A percentile compares a stretch with the other conserved stretches of the same genome.
These are phyloP conservation scores for Solanum phureja DNA, from an alignment of 257 asterid species.

Conservation along the genomic window DNA sequence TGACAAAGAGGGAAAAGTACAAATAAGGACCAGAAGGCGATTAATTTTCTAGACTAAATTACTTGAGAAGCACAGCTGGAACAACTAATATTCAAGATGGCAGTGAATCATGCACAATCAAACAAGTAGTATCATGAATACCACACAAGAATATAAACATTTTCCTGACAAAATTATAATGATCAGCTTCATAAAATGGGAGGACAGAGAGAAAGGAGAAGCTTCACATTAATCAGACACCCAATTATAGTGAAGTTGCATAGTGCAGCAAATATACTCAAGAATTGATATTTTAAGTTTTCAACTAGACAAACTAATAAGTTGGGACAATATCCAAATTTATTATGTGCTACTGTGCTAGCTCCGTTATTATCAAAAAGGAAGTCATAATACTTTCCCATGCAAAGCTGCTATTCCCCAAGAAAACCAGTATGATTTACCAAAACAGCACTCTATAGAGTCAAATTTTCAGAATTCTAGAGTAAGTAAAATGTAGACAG, in stretches of 20 bases:
- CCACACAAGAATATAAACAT: background rate
- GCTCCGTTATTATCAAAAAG: background rate
- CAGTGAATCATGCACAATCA: background rate
- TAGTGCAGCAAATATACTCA: background rate
- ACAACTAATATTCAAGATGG: background rate
- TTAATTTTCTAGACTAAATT: background rate
- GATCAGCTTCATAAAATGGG: background rate
- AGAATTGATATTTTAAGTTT: background rate
- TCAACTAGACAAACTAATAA: background rate
- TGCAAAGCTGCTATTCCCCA: background rate
- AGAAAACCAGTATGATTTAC: background rate
- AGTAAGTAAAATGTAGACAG: background rate
- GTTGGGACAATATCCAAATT: background rate
- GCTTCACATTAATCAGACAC: background rate
- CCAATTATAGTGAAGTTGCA: background rate
- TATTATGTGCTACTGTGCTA: background rate
- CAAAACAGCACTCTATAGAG: background rate
- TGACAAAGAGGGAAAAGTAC: constrained; percentile 16
- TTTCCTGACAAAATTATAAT: background rate
- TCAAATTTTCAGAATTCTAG: background rate
- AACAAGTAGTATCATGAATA: background rate
- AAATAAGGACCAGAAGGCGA: background rate
- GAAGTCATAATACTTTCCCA: background rate
- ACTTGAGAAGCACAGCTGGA: background rate
- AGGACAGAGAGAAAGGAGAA: background rate